Conservation (phyloP, 2,329 filamentous ascomycete species). For the Pleurostoma richardsiae region DNA sequence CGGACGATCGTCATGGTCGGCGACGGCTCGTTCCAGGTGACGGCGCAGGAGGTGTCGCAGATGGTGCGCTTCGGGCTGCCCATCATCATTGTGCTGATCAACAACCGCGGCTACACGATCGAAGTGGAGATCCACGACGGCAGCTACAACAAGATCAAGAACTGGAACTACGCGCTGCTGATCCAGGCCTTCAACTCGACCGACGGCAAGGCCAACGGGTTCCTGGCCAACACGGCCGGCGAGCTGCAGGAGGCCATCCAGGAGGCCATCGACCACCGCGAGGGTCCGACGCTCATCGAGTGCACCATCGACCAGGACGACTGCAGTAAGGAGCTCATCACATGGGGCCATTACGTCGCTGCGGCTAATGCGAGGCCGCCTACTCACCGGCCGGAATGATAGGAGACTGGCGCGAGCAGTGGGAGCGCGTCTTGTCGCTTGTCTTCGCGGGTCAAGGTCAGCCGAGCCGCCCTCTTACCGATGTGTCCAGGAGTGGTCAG, state of each 20-base stretch:
- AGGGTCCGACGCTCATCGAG: constrained; percentile 17
- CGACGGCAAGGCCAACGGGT: constrained; percentile 15
- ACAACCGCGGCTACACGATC: constrained; percentile 32
- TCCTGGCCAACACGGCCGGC: constrained; percentile 14
- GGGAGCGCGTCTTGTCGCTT: no score
- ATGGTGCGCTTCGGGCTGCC: constrained; percentile 25
- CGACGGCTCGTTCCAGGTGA: constrained; percentile 30
- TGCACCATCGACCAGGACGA: constrained; percentile 20
- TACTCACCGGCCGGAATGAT: neutral
- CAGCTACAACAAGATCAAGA: constrained; percentile 23
- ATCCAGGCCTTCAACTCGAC: constrained; percentile 16
- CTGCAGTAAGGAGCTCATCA: constrained; percentile 18
- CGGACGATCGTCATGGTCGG: constrained; percentile 24
- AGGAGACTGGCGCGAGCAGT: no score
- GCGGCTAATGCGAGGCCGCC: constrained; percentile 18
- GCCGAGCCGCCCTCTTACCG: no score
- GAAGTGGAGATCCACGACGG: constrained; percentile 31
- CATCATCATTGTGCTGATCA: constrained; percentile 25
- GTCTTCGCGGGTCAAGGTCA: no score
- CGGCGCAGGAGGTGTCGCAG: constrained; percentile 27
- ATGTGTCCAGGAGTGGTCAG: no score
- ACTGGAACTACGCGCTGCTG: constrained; percentile 21
- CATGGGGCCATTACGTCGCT: constrained; percentile 19
- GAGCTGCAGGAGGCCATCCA: constrained; percentile 14
- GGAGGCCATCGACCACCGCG: constrained; percentile 11